Evolutionary conservation across 192 early-diverging fungal species (phyloP), one percentile per base, ranked within the genome.

Genomic region (Backusella luteola): DNA sequence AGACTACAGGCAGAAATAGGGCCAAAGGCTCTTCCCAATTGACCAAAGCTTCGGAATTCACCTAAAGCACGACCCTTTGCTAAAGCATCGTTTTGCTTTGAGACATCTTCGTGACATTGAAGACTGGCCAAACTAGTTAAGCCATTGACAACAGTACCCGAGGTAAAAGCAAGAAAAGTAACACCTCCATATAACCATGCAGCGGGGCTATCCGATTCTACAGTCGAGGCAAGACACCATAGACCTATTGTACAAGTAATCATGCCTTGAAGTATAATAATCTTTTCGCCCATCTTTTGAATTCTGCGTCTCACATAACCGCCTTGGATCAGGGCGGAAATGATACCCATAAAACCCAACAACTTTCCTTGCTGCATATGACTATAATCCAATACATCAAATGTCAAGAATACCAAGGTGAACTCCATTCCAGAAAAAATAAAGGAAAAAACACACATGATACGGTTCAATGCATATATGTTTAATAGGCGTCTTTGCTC

Each of bases 391-490:
- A 97, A 96, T 34, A 94, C 84, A 84, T 99, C 96, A 80, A 94
- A 94, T 0, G 98, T 99, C 73, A 98, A 83, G 81, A 99, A 99
- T 2, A 96, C 95, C 67, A 99, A 87, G 1, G 96, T 99, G 85
- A 98, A 99, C 87, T 99, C 98, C 96, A 99, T 97, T 1, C 98
- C 97, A 3, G 94, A 94, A 77, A 98, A 99, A 69, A 95, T 86
- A 76, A 99, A 95, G 46, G 97, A 86, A 78, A 94, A 97, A 17
- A 91, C 81, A 76, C 95, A 96, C 78, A 98, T 97, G 29, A 95
- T 81, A 36, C 82, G 73, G 23, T 91, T 91, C 38, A 99, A 90
- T 11, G 84, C 77, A 11, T 83, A 78, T 8, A 86, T 72, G 41
- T 84, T 83, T 35, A 72, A 44, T 4, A 89, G 76, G 14, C 70